Evolutionary conservation across 1,284 basidiomycete species (phyloP).

Genomic region (Termitomyces sp.): DNA sequence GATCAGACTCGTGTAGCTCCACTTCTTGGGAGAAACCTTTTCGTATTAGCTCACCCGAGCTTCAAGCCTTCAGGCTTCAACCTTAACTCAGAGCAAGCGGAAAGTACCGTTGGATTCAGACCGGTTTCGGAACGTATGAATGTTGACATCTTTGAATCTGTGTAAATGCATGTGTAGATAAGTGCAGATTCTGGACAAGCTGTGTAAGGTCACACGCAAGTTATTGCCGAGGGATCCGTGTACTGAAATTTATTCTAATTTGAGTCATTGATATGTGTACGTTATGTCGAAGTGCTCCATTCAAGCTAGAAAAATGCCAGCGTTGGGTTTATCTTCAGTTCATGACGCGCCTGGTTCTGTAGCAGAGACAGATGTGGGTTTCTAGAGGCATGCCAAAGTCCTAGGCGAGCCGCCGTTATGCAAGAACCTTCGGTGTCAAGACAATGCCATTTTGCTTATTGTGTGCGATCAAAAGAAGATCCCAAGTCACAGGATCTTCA

Average conservation of each 20-base stretch:
- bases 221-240: neutral
- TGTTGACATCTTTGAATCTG: neutral
- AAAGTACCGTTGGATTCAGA: neutral
- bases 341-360: neutral
- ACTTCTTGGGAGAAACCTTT: neutral
- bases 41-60: neutral
- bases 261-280: neutral
- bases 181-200: neutral
- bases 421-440: neutral
- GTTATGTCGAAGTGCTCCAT: neutral
- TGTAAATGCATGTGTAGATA: neutral
- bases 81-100: neutral
- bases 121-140: neutral
- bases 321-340: neutral
- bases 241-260: neutral
- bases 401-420: neutral
- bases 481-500: neutral
- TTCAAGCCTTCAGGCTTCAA: neutral
- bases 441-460: neutral
- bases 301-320: neutral
- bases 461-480: neutral
- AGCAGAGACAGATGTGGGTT: neutral
- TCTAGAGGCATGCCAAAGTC: neutral
- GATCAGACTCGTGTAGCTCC: constrained; percentile 4
- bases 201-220: neutral